These are phyloP conservation scores for Durio zibethinus DNA, from an alignment of 345 rosid species.

Conservation along the genomic window DNA sequence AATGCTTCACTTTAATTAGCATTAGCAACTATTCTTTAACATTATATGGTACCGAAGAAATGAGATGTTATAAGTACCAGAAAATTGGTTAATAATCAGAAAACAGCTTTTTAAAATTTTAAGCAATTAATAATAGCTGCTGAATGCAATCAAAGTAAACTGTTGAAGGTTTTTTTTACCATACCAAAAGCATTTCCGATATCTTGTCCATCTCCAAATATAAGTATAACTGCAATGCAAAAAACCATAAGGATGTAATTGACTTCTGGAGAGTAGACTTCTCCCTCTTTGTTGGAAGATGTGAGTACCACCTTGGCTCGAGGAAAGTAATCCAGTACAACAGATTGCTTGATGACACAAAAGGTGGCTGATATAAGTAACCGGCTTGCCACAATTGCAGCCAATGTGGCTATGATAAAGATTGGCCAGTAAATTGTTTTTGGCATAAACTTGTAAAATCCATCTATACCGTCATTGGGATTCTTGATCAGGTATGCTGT, in stretches of 20 bases:
- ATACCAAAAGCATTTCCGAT: constrained; percentile 84
- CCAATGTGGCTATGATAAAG: constrained; percentile 62
- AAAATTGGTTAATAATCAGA: neutral
- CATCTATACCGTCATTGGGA: constrained; percentile 58
- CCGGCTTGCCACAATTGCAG: constrained; percentile 96
- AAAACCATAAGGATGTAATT: constrained; percentile 83
- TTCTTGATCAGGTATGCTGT: constrained; percentile 73
- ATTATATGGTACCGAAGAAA: neutral
- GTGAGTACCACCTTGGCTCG: constrained; percentile 87
- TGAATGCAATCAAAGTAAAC: too few species aligned
- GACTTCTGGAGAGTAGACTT: constrained; percentile 87
- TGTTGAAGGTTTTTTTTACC: too few species aligned
- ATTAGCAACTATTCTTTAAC: neutral
- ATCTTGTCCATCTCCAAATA: constrained; percentile 75
- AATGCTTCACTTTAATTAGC: neutral
- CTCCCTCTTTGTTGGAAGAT: constrained; percentile 69
- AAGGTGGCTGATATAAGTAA: constrained; percentile 89
- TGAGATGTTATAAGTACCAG: neutral
- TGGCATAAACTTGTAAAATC: constrained; percentile 84
- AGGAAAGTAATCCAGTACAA: constrained; percentile 83
- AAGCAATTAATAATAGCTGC: neutral
- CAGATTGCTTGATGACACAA: constrained; percentile 84
- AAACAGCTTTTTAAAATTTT: neutral
- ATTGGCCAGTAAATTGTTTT: constrained; percentile 73
- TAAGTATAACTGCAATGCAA: constrained; percentile 71